Conservation (phyloP, 129 eudicot genomes). For the Flaveria bidentis region DNA sequence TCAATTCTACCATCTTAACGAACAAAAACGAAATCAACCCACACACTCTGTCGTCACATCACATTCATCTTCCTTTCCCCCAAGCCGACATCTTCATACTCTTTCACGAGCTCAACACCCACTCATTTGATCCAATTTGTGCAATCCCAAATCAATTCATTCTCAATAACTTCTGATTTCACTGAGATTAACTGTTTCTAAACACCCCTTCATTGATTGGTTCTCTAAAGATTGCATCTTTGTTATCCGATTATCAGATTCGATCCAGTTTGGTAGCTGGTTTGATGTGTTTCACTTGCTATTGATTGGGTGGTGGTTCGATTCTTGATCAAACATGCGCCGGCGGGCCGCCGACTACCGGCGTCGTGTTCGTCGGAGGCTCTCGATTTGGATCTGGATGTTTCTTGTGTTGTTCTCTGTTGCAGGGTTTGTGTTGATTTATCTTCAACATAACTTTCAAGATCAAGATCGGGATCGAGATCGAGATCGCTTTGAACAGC, state of each 20-base stretch:
- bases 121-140: neutral
- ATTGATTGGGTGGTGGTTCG: neutral
- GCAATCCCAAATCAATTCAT: constrained; percentile 14
- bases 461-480: neutral
- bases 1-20: constrained; percentile 1
- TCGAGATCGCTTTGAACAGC: constrained; percentile 58
- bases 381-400: constrained; percentile 77
- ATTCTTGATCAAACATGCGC: constrained; percentile 55
- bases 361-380: constrained; percentile 84
- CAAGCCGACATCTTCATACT: constrained; percentile 31
- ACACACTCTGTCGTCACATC: constrained; percentile 24
- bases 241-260: neutral
- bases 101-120: neutral
- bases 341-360: constrained; percentile 94
- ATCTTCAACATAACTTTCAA: constrained; percentile 63
- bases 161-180: neutral
- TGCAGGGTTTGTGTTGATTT: constrained; percentile 61
- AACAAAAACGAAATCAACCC: constrained; percentile 29
- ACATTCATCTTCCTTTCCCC: constrained; percentile 18
- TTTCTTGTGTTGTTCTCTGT: constrained; percentile 58
- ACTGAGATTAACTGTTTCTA: neutral
- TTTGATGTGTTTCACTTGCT: neutral
- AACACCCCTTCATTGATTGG: neutral
- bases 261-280: constrained; percentile 4
- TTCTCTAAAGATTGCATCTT: constrained; percentile 14